phyloP scores from a whole-genome alignment of 2,329 filamentous ascomycete genomes.

The Monosporascus sp. region DNA sequence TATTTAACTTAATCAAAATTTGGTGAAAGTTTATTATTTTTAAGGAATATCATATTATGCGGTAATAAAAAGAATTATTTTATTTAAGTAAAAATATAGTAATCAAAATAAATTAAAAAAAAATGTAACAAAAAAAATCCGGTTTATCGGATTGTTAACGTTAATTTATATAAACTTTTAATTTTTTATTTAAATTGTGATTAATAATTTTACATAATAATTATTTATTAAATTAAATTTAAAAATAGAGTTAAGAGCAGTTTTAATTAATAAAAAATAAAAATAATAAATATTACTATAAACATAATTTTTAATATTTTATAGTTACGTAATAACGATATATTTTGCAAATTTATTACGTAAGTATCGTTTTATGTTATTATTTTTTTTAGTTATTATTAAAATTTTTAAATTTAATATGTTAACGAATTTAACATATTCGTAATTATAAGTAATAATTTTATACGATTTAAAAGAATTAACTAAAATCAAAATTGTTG shows the following conservation, averaged over 20 bases:
- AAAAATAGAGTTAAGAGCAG: background rate
- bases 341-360: background rate
- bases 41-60: too few species aligned
- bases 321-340: background rate
- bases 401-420: background rate
- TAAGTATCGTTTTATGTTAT: background rate
- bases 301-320: background rate
- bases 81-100: background rate
- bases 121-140: background rate
- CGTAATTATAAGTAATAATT: background rate
- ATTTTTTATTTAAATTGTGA: background rate
- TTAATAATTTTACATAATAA: background rate
- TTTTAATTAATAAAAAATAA: background rate
- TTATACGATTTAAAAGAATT: background rate
- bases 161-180: background rate
- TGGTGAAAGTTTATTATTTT: too few species aligned
- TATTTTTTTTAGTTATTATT: background rate
- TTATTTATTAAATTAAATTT: background rate
- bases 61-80: too few species aligned
- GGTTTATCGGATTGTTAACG: background rate
- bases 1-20: too few species aligned
- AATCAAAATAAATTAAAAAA: background rate
- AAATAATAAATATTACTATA: background rate
- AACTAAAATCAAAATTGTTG: background rate
- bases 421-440: background rate